Conservation (phyloP, 345 rosid genomes). For the Toxicodendron radicans region DNA sequence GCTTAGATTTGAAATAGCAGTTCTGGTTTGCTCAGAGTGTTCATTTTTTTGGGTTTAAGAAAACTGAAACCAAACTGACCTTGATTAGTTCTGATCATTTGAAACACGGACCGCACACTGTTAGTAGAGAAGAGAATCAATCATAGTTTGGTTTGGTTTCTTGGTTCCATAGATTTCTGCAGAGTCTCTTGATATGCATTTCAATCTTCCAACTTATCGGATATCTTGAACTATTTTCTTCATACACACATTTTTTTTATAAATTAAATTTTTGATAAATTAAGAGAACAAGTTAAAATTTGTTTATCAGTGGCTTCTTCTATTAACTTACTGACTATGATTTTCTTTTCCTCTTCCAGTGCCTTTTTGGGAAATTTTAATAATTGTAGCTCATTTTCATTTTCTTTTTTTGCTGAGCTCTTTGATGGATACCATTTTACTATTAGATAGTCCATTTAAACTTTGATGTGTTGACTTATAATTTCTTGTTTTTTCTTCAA, state of each 20-base stretch:
- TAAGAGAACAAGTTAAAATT: too few relatives aligned
- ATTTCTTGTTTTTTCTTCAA: background rate
- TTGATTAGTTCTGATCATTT: background rate
- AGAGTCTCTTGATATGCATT: background rate
- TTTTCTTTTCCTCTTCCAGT: background rate
- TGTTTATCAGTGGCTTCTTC: too few relatives aligned
- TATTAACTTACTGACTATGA: background rate
- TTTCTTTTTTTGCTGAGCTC: background rate
- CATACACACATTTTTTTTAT: background rate
- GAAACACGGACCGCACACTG: background rate
- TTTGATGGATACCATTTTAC: background rate
- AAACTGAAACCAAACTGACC: background rate
- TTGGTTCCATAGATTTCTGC: background rate
- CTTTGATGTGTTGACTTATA: background rate
- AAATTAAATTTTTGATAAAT: background rate
- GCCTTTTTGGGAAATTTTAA: background rate
- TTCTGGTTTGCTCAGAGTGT: background rate
- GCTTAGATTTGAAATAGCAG: background rate
- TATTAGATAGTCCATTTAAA: background rate
- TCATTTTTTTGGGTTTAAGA: background rate
- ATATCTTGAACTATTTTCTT: background rate
- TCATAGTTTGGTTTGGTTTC: background rate
- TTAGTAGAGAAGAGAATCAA: background rate
- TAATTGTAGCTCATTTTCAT: background rate
- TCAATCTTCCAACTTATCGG: background rate